These are phyloP conservation scores for Microcyclosporella mali DNA, from an alignment of 2,329 filamentous ascomycete genomes.

Conservation along the genomic window DNA sequence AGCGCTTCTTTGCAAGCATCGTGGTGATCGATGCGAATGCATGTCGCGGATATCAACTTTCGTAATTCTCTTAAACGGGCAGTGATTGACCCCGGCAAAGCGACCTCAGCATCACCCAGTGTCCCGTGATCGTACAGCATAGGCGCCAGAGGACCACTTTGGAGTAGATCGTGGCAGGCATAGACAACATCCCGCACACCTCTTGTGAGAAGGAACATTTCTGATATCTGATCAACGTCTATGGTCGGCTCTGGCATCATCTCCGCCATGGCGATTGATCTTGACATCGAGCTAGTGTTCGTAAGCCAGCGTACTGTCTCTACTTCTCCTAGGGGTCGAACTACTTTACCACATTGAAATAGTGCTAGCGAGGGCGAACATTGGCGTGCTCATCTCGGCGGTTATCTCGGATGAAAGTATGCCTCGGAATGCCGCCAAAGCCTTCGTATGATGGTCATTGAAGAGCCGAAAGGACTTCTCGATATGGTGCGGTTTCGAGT, in stretches of 20 bases:
- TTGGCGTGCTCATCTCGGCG: conserved; percentile 7
- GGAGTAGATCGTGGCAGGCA: conserved; percentile 10
- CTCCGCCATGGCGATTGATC: conserved; percentile 13
- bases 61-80: conserved; percentile 5
- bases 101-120: conserved; percentile 5
- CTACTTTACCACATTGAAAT: conserved; percentile 9
- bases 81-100: conserved; percentile 2
- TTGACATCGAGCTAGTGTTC: conserved; percentile 8
- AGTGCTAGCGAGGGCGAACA: conserved; percentile 10
- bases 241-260: conserved; percentile 12
- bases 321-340: neutral
- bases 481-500: conserved; percentile 1
- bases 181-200: conserved; percentile 17
- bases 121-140: conserved; percentile 11
- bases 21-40: conserved; percentile 1
- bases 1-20: conserved; percentile 6
- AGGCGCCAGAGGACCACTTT: conserved; percentile 8
- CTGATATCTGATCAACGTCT: conserved; percentile 20
- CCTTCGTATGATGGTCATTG: conserved; percentile 12
- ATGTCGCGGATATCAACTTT: conserved; percentile 4
- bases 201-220: conserved; percentile 19
- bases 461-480: conserved; percentile 8
- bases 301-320: neutral
- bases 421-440: conserved; percentile 7
- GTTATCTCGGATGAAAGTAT: conserved; percentile 4